phyloP scores from a whole-genome alignment of 2,329 filamentous ascomycete species.

The Colletotrichum sp. region DNA sequence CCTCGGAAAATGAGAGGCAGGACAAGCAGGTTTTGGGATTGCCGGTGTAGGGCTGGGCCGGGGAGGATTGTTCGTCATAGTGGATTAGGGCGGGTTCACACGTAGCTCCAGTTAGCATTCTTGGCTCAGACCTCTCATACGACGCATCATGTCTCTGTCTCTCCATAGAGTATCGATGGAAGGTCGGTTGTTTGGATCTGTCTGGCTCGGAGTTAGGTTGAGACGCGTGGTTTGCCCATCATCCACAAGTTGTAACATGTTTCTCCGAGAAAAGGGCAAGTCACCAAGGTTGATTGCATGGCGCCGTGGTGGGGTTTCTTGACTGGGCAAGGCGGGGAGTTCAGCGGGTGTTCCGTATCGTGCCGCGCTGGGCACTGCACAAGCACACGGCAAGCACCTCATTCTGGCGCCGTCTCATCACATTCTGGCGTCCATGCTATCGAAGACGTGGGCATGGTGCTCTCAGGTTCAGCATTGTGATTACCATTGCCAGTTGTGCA shows the following conservation, averaged over 20 bases:
- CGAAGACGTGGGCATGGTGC: neutral
- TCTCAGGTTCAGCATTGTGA: neutral
- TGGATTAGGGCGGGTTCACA: neutral
- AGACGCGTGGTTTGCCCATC: neutral
- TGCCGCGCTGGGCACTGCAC: neutral
- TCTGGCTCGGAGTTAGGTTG: neutral
- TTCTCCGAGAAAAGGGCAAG: neutral
- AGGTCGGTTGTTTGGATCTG: neutral
- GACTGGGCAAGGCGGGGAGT: neutral
- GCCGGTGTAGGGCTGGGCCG: neutral
- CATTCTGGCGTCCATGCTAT: neutral
- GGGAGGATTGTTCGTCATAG: conserved; percentile 5
- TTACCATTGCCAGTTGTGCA: neutral
- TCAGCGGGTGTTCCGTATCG: neutral
- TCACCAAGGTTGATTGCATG: neutral
- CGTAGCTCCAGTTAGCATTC: conserved; percentile 3
- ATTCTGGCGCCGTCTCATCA: neutral
- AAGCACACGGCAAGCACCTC: neutral
- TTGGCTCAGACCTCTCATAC: neutral
- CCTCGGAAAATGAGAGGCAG: neutral
- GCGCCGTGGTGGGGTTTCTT: neutral
- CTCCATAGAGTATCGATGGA: neutral
- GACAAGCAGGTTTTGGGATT: conserved; percentile 5
- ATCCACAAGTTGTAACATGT: neutral
- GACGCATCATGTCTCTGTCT: neutral